Evolutionary conservation across 2,329 filamentous ascomycete genomes (phyloP), one percentile per base, ranked within the genome.

Genomic region (Dendryphion nanum): DNA sequence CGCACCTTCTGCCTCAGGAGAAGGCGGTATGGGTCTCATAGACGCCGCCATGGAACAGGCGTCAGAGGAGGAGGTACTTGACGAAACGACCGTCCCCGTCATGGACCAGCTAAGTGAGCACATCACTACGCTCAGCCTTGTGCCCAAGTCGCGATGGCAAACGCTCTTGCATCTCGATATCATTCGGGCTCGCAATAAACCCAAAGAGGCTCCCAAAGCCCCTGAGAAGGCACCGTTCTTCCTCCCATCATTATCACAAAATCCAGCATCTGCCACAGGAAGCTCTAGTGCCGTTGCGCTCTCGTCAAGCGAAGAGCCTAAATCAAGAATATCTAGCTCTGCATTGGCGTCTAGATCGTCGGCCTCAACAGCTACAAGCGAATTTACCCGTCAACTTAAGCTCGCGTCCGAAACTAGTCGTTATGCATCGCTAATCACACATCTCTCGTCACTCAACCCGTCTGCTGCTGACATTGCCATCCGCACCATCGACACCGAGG

Each of bases 181-280:
- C 18, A 95, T 98, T 61, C 67, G 90, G 69, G 81, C 89, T 66
- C 86, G 93, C 44, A 98, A 98, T 69, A 95, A 93, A 67, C 93
- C 94, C 0, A 90, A 82, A 49, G 89, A 96, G 64, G 81, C 90
- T 0, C 90, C 90, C 13, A 96, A 96, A 69, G 79, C 82, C 5
- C 93, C 93, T 0, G 88, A 96, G 62, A 95, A 94, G 59, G 91
- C 91, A 0, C 94, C 93, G 0, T 97, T 97, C 74, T 97, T 97
- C 74, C 75, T 97, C 4, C 88, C 89, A 0, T 84, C 84, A 0
- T 71, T 84, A 4, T 74, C 75, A 31, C 56, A 60, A 20, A 49
- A 55, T 29, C 34, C 46, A 3, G 2, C 23, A 10, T 26, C 23
- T 26, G 37, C 42, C 4, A 47, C 47, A 10, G 35, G 42, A 26